Conservation (phyloP, 371 early-diverging fungal genomes). For the Homolaphlyctis polyrhiza region DNA sequence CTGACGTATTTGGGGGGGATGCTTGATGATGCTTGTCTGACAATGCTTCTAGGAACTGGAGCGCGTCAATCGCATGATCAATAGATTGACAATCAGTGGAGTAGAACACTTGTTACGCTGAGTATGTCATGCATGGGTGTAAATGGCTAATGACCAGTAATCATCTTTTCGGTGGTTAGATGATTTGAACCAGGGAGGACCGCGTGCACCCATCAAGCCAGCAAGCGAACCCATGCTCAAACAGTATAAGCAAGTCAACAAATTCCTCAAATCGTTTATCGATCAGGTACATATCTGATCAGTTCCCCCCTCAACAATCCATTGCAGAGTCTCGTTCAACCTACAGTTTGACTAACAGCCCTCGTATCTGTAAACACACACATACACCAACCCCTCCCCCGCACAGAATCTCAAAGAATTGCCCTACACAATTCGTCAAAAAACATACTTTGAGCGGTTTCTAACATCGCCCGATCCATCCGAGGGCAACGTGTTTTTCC, state of each 20-base stretch:
- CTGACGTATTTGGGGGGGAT: too few relatives aligned
- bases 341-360: not conserved
- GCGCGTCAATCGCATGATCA: constrained; percentile 9
- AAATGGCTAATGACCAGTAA: not conserved
- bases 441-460: constrained; percentile 31
- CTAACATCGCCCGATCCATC: constrained; percentile 31
- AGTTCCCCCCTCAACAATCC: not conserved
- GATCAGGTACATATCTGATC: constrained; percentile 30
- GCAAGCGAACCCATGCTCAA: constrained; percentile 14
- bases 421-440: constrained; percentile 31
- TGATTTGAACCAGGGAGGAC: constrained; percentile 1
- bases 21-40: not conserved
- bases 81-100: constrained; percentile 1
- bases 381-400: not conserved
- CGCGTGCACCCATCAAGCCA: constrained; percentile 12
- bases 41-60: not conserved
- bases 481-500: constrained; percentile 27
- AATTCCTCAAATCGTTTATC: constrained; percentile 39
- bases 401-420: constrained; percentile 45
- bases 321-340: not conserved
- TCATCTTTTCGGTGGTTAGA: not conserved
- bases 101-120: too few relatives aligned
- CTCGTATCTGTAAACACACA: not conserved
- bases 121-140: not conserved
- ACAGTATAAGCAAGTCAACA: constrained; percentile 36